Evolutionary conservation across 2,329 filamentous ascomycete genomes (phyloP).

Genomic region (Aspergillus brunneoviolaceus): DNA sequence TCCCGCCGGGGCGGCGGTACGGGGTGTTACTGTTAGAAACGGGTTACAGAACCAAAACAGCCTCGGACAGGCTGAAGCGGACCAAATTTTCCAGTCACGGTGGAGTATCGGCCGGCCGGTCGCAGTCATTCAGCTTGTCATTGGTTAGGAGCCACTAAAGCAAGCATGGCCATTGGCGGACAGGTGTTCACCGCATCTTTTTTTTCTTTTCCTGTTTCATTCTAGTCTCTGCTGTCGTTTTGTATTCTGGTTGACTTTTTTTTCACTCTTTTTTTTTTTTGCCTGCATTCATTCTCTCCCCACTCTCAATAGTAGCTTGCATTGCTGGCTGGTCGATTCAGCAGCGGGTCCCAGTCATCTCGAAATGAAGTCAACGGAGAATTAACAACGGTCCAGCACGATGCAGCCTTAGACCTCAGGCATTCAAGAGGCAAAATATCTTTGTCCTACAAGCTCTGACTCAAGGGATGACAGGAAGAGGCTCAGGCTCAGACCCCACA

Average conservation of each 20-base stretch:
- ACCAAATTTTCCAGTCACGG: slow-evolving; percentile 29
- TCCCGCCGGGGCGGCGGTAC: slow-evolving; percentile 9
- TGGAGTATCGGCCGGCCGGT: slow-evolving; percentile 22
- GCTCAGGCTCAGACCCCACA: neutral
- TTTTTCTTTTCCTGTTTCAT: slow-evolving; percentile 14
- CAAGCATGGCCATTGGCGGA: slow-evolving; percentile 26
- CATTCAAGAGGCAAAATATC: slow-evolving; percentile 8
- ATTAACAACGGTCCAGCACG: slow-evolving; percentile 3
- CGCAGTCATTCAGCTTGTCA: slow-evolving; percentile 13
- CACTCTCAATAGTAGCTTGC: neutral
- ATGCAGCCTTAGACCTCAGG: neutral
- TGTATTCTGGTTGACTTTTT: slow-evolving; percentile 12
- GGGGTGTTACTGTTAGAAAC: slow-evolving; percentile 16
- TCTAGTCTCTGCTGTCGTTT: slow-evolving; percentile 11
- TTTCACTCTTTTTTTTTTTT: slow-evolving; percentile 14
- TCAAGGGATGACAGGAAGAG: neutral
- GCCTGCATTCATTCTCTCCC: slow-evolving; percentile 1
- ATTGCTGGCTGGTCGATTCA: slow-evolving; percentile 4
- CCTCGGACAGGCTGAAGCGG: slow-evolving; percentile 21
- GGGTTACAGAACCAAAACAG: slow-evolving; percentile 18
- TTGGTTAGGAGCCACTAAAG: slow-evolving; percentile 23
- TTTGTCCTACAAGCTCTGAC: neutral
- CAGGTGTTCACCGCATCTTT: slow-evolving; percentile 36
- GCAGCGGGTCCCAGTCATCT: slow-evolving; percentile 14
- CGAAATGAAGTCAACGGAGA: neutral